These are phyloP conservation scores for Colletotrichum chlorophyti DNA, from an alignment of 2,329 filamentous ascomycete species.

Conservation along the genomic window DNA sequence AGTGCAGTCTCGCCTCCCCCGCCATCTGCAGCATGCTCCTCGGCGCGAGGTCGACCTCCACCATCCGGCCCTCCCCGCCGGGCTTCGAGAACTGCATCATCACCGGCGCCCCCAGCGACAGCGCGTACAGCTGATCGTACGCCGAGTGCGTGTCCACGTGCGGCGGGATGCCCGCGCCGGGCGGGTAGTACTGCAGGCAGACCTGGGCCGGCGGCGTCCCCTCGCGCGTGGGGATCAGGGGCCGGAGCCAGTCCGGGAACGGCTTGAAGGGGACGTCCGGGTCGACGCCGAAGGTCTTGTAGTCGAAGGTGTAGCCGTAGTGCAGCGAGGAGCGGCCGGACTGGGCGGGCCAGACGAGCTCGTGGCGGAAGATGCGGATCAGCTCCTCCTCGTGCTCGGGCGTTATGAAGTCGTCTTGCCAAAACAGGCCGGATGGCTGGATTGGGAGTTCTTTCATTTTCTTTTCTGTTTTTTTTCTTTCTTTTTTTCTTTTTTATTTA, in stretches of 20 bases:
- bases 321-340: conserved; percentile 57
- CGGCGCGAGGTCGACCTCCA: conserved; percentile 54
- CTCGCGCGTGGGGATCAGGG: conserved; percentile 53
- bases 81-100: conserved; percentile 51
- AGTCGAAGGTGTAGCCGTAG: conserved; percentile 64
- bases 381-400: conserved; percentile 51
- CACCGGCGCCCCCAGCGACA: conserved; percentile 49
- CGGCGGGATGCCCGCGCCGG: conserved; percentile 65
- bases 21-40: conserved; percentile 59
- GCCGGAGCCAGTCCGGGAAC: conserved; percentile 58
- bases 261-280: conserved; percentile 53
- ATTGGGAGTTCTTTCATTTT: conserved; percentile 36
- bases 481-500: no score
- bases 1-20: conserved; percentile 57
- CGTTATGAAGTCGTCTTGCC: conserved; percentile 55
- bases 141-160: conserved; percentile 62
- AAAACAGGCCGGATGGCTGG: conserved; percentile 46
- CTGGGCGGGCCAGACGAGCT: conserved; percentile 54
- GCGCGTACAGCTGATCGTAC: conserved; percentile 51
- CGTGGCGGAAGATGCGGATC: conserved; percentile 48
- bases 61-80: conserved; percentile 29
- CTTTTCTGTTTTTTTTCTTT: no score
- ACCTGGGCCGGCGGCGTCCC: conserved; percentile 60
- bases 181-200: conserved; percentile 66
- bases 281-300: conserved; percentile 64